These are phyloP conservation scores for Funneliformis geosporum DNA, from an alignment of 192 early-diverging fungal genomes.

Conservation along the genomic window DNA sequence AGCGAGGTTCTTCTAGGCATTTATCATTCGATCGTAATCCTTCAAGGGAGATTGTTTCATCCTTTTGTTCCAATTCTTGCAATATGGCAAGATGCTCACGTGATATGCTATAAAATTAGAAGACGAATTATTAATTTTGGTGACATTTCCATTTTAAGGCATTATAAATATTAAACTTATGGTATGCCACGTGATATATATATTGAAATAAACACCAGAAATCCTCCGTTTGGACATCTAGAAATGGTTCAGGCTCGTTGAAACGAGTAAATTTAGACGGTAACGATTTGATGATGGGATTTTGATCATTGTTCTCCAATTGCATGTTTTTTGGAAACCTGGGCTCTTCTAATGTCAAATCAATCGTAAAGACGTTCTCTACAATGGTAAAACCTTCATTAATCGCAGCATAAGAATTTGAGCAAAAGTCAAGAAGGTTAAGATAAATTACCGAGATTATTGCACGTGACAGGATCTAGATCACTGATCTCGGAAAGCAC, in stretches of 20 bases:
- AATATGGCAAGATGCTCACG: no score
- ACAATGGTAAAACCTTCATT: no score
- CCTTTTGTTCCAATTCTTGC: not conserved
- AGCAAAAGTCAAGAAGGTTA: not conserved
- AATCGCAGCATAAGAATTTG: not conserved
- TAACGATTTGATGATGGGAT: not conserved
- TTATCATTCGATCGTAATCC: not conserved
- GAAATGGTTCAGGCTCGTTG: not conserved
- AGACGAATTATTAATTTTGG: not conserved
- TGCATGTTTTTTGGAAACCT: not conserved
- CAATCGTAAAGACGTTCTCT: not conserved
- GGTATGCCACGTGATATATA: not conserved
- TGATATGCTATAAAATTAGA: not conserved
- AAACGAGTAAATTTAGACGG: not conserved
- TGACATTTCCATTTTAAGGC: not conserved
- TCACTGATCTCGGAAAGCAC: not conserved
- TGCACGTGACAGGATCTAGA: not conserved
- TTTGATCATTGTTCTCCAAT: not conserved
- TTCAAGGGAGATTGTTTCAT: not conserved
- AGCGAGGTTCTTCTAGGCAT: slow-evolving; percentile 15
- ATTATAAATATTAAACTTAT: not conserved
- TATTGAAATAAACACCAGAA: slow-evolving; percentile 3
- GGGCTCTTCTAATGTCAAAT: slow-evolving; percentile 5
- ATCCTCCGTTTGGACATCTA: not conserved
- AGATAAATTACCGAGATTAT: not conserved